Evolutionary conservation across 2,329 filamentous ascomycete genomes (phyloP), one percentile per base, ranked within the genome.

Genomic region (Passalora sequoiae): DNA sequence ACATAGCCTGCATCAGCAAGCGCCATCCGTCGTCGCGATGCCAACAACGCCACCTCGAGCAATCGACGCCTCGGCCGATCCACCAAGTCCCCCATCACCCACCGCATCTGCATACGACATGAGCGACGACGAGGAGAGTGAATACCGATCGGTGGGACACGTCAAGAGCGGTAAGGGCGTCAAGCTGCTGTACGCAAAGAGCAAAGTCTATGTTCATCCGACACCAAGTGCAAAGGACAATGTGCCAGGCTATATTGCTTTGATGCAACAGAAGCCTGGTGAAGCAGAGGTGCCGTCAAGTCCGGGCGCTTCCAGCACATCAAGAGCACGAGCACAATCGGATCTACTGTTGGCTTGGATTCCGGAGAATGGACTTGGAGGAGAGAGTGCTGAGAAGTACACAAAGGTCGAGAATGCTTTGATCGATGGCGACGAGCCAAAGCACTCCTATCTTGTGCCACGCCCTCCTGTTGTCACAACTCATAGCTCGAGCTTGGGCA

Each of bases 151-250:
- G 13, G 88, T 98, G 60, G 84, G 87, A 4, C 86, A 94, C 61
- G 78, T 80, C 3, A 79, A 78, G 30, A 48, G 24, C 4, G 38
- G 31, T 12, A 80, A 80, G 53, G 92, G 91, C 1, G 92, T 98
- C 33, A 98, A 97, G 69, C 73, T 98, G 22, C 74, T 98, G 10
- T 96, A 85, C 60, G 91, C 89, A 15, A 98, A 98, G 71, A 96
- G 89, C 83, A 98, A 97, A 76, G 92, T 98, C 64, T 98, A 97
- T 63, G 83, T 98, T 31, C 92, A 98, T 65, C 92, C 92, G 1
- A 89, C 89, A 1, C 85, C 91, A 1, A 94, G 88, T 1, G 78
- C 89, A 44, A 95, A 89, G 70, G 92, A 98, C 71, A 98, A 98
- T 56, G 94, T 98, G 43, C 74, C 88, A 3, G 92, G 92, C 33